Evolutionary conservation across 345 rosid genomes (phyloP).

Genomic region (Gynandropsis gynandra): DNA sequence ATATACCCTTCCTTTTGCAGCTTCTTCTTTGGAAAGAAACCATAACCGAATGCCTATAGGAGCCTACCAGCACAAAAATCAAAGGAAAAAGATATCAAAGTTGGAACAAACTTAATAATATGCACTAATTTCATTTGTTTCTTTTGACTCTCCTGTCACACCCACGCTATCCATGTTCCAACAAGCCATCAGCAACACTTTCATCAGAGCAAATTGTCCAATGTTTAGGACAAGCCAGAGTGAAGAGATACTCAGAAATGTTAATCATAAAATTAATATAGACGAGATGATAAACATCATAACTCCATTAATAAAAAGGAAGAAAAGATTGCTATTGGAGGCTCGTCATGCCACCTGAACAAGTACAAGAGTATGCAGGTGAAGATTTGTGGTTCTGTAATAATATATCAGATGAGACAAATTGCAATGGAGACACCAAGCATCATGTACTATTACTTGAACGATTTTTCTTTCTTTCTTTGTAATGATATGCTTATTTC

Average conservation of each 20-base stretch:
- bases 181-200: not conserved
- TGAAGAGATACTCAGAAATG: not conserved
- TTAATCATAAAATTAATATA: too few species aligned
- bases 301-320: too few species aligned
- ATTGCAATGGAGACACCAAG: not conserved
- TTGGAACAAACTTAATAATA: not conserved
- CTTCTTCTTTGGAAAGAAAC: slow-evolving; percentile 49
- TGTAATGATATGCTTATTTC: not conserved
- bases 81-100: slow-evolving; percentile 7
- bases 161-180: not conserved
- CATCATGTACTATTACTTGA: not conserved
- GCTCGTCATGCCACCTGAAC: too few species aligned
- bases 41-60: slow-evolving; percentile 71
- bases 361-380: too few species aligned
- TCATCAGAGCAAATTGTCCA: too few species aligned
- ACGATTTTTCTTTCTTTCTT: not conserved
- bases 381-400: too few species aligned
- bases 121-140: not conserved
- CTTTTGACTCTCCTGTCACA: not conserved
- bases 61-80: slow-evolving; percentile 44
- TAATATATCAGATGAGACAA: too few species aligned
- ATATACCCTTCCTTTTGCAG: slow-evolving; percentile 56
- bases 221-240: not conserved
- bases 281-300: too few species aligned
- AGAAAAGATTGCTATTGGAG: too few species aligned